Percentiles rank a stretch among this genome's conserved stretches.
Conservation (phyloP, 306 rosid genomes). For the Glycyrrhiza uralensis region DNA sequence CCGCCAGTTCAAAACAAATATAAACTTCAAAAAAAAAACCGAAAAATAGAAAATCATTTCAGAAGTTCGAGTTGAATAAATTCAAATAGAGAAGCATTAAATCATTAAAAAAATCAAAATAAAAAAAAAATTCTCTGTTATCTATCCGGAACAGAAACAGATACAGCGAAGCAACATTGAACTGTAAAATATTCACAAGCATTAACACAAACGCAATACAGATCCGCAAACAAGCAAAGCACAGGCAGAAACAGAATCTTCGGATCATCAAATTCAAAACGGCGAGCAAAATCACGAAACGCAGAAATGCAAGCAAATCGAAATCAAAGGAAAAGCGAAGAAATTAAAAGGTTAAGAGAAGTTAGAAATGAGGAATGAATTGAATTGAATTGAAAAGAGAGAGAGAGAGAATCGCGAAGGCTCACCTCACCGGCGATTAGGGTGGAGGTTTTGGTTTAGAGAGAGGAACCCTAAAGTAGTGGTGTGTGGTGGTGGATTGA, state of each 20-base stretch:
- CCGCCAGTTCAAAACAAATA: neutral
- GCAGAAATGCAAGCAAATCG: neutral
- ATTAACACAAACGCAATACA: neutral
- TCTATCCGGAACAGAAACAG: neutral
- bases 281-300: neutral
- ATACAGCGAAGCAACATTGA: neutral
- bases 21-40: neutral
- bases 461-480: no score
- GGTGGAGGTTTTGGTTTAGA: no score
- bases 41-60: neutral
- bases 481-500: no score
- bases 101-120: neutral
- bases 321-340: neutral
- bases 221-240: constrained; percentile 19
- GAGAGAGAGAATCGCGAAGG: no score
- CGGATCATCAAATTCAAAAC: neutral
- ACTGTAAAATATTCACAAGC: neutral
- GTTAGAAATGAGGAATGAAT: neutral
- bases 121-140: neutral
- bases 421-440: no score
- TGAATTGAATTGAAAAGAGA: no score
- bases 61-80: neutral
- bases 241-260: neutral
- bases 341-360: neutral
- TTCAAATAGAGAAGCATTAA: neutral